Conservation (phyloP, 768 basidiomycete species). For the Psilocybe tampanensis region DNA sequence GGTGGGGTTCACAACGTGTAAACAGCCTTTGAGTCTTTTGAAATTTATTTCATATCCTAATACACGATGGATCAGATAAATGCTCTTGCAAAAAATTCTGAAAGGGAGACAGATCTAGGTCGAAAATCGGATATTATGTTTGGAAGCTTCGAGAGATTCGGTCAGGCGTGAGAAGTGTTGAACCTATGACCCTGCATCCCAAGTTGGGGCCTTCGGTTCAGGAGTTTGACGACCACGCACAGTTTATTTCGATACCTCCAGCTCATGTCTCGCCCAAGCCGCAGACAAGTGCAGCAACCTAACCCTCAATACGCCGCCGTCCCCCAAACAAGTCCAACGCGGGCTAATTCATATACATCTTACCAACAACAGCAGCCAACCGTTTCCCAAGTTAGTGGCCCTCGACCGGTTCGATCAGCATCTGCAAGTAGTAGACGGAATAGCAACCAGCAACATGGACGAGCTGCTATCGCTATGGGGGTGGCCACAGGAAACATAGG, state of each 20-base stretch:
- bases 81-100: no score
- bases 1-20: no score
- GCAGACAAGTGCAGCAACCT: slow-evolving; percentile 43
- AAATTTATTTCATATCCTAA: no score
- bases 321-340: slow-evolving; percentile 54
- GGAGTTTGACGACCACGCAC: slow-evolving; percentile 11
- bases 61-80: no score
- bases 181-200: slow-evolving; percentile 17
- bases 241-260: slow-evolving; percentile 15
- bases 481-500: slow-evolving; percentile 84
- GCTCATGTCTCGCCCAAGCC: slow-evolving; percentile 40
- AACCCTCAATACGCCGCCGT: slow-evolving; percentile 67
- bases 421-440: slow-evolving; percentile 26
- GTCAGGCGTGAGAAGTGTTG: slow-evolving; percentile 29
- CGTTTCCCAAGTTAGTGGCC: slow-evolving; percentile 23
- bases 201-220: slow-evolving; percentile 17
- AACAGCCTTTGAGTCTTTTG: no score
- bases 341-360: slow-evolving; percentile 23
- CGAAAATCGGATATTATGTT: no score
- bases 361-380: slow-evolving; percentile 26
- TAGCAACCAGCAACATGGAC: slow-evolving; percentile 34
- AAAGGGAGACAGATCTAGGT: no score
- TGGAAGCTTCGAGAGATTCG: no score
- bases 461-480: slow-evolving; percentile 67
- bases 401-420: slow-evolving; percentile 24